Base-by-base conservation (phyloP, 306 rosid genomes). In the Calophaca sinica region DNA sequence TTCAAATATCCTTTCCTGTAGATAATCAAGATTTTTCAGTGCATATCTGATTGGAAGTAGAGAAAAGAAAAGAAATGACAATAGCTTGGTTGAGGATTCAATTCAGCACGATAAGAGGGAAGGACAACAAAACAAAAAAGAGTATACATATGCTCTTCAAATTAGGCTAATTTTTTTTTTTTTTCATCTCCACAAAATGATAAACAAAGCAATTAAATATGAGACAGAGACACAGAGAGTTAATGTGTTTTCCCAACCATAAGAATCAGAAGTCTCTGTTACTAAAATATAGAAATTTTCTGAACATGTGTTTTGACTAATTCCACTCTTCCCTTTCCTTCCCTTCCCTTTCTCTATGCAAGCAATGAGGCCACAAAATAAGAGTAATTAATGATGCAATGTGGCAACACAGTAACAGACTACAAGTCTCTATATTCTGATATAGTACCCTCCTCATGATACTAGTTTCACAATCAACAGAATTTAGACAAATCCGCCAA, bases 71-170 rank as follows among this genome's bases (percentile, higher is more conserved):
- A 13, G 11, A 51, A 38, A 61, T 61, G 48, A 31, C 55, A 38
- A 61, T 52, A 62, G 53, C 13, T 15, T 60, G 80, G 29, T 38
- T 26, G 60, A 75, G 39, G 6, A 31, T 50, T 62, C 32, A 70
- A 42, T 32, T 31, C 28, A 51, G 41, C 26, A 26, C 0, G 5
- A 39, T 26, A 12, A 60, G 48, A 73, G 50, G 33, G 46, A 35
- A 44, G 31, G 39, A 12, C n/a, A 32, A 31, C 11, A 69, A 50
- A 29, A n/a, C 57, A 60, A 32, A 42, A n/a, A 28, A 26, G 62
- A 12, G 14, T 28, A 65, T 49, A 62, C 38, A 32, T 26, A 28
- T 44, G 44, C 41, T 20, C 26, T 15, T 42, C 49, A 51, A 45
- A 62, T 51, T 42, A 62, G 33, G 36, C 39, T 48, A 13, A 11